Base-by-base conservation (phyloP, 1,284 basidiomycete species). In the Naganishia sp. region DNA sequence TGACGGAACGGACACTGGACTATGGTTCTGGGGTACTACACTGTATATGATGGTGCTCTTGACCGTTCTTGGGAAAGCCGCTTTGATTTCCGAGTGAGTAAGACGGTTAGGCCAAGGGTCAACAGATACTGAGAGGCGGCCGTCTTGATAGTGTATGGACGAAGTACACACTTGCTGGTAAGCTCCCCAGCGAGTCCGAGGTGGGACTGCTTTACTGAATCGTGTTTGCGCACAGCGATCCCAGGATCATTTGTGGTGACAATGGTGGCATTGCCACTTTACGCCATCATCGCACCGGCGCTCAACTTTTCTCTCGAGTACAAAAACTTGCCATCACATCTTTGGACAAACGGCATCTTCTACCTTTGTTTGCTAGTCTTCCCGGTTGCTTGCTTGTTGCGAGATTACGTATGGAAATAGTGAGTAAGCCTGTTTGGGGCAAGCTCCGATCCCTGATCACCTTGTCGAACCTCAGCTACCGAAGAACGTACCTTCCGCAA, bases 1-100 rank as follows among this genome's bases (percentile, higher is more conserved):
- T 1, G 84, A 87, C 65, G 96, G 96, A 0, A 84, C 87, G 70
- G 89, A 93, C 76, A 86, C 88, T 13, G 94, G 94, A 7, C 89
- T 93, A 79, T 99, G 96, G 96, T 90, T 95, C 73, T 99, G 95
- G 95, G 96, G 96, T 60, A 97, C 93, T 3, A 90, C 90, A 21
- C 81, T 99, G 18, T 99, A 98, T 78, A 86, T 99, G 55, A 87
- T 90, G 2, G 92, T 97, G 6, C 84, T 99, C 42, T 83, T 97
- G 64, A 99, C 95, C 0, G 95, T 99, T 9, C 85, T 99, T 7
- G 95, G 94, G 55, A 99, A 99, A 79, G 96, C 96, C 9, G 95
- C 95, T 1, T 80, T 99, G 65, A 90, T 99, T 57, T 98, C 95
- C 7, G 95, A 99, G 93, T 96, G 76, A 75, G 92, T 85, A 13